Percentiles rank a stretch among this genome's conserved stretches.
Evolutionary conservation across 129 eudicot species (phyloP).

Genomic region (Kitagawia praeruptora): DNA sequence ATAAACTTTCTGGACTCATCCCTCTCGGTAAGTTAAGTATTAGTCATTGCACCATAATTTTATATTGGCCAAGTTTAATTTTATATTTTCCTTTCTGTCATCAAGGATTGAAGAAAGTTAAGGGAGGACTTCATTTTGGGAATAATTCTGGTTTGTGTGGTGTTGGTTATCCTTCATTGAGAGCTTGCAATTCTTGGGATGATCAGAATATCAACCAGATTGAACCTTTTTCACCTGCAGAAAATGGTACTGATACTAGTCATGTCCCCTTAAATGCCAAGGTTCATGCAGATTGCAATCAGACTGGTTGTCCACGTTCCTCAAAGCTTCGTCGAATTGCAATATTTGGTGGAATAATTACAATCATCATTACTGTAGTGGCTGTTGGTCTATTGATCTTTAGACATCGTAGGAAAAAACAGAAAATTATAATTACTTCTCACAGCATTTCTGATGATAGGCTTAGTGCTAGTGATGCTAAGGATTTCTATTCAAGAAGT

Average conservation of each 20-base stretch:
- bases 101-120: conserved; percentile 49
- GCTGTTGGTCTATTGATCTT: conserved; percentile 20
- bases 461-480: conserved; percentile 32
- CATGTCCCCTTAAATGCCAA: conserved; percentile 17
- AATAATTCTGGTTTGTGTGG: conserved; percentile 50
- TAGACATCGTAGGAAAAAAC: conserved; percentile 27
- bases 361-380: conserved; percentile 14
- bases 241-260: conserved; percentile 1
- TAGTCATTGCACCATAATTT: neutral
- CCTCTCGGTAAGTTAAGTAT: conserved; percentile 45
- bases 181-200: conserved; percentile 45
- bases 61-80: neutral
- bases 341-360: conserved; percentile 20
- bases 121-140: conserved; percentile 21
- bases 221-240: conserved; percentile 15
- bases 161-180: conserved; percentile 24
- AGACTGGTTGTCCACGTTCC: conserved; percentile 24
- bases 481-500: conserved; percentile 40
- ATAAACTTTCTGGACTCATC: conserved; percentile 61
- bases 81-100: neutral
- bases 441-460: conserved; percentile 44
- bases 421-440: conserved; percentile 21
- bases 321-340: conserved; percentile 20
- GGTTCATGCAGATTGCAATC: conserved; percentile 19
- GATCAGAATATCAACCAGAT: conserved; percentile 15